Evolutionary conservation across 2,329 filamentous ascomycete species (phyloP).

Genomic region (Aspergillus felis): DNA sequence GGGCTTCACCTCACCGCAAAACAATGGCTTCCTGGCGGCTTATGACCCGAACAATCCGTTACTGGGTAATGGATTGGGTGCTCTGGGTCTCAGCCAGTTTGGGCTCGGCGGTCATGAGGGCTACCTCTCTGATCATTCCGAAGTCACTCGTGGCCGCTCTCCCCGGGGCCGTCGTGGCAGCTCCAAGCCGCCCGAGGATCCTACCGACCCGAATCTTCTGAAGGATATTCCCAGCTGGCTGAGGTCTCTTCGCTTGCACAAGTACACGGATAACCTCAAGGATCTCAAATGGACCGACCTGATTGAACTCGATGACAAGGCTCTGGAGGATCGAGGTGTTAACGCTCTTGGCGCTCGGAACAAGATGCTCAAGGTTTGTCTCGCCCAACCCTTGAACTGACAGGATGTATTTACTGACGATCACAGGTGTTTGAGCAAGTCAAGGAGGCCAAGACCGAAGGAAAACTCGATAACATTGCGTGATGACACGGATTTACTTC

Average conservation of each 20-base stretch:
- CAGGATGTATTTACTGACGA: conserved; percentile 13
- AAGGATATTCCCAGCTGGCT: conserved; percentile 97
- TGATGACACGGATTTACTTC: conserved; percentile 20
- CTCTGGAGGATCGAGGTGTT: conserved; percentile 85
- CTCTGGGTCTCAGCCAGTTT: conserved; percentile 69
- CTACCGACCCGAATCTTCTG: conserved; percentile 82
- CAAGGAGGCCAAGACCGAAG: conserved; percentile 71
- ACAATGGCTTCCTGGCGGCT: conserved; percentile 88
- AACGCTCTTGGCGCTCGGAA: conserved; percentile 90
- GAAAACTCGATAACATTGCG: conserved; percentile 54
- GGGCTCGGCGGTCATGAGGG: conserved; percentile 70
- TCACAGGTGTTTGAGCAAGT: conserved; percentile 87
- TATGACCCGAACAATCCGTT: conserved; percentile 72
- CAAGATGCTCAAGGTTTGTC: conserved; percentile 89
- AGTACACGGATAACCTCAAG: conserved; percentile 98
- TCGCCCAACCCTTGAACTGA: not conserved
- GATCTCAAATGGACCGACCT: conserved; percentile 96
- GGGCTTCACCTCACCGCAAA: conserved; percentile 81
- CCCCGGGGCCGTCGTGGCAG: conserved; percentile 88
- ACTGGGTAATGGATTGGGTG: conserved; percentile 67
- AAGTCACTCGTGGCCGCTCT: conserved; percentile 84
- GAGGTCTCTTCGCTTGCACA: conserved; percentile 88
- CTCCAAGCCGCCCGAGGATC: conserved; percentile 96
- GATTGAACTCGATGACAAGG: conserved; percentile 87
- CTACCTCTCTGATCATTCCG: conserved; percentile 90